Percentiles rank a stretch among this genome's conserved stretches.
Conservation (phyloP, 1,139 yeast genomes). For the Blastobotrys illinoisensis region DNA sequence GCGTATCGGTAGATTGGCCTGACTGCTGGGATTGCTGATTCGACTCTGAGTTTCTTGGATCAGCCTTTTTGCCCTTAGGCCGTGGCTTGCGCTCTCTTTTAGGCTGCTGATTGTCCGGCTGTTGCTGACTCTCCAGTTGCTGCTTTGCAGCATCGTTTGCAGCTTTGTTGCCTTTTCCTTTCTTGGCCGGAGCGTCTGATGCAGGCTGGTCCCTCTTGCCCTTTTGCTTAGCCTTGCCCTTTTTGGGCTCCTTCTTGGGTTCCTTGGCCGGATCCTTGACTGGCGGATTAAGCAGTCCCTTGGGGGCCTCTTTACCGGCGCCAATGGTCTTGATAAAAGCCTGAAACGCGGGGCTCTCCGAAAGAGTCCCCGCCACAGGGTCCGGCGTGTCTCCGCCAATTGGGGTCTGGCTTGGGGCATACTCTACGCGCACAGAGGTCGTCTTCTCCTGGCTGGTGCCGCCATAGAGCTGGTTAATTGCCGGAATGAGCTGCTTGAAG, state of each 20-base stretch:
- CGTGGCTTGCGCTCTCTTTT: conserved; percentile 2
- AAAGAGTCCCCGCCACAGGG: conserved; percentile 18
- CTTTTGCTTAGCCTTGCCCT: neutral
- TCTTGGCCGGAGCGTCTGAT: neutral
- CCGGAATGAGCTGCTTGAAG: conserved; percentile 12
- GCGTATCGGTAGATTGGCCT: neutral
- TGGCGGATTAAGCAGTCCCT: neutral
- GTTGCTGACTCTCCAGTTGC: conserved; percentile 3
- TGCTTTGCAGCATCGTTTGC: conserved; percentile 2
- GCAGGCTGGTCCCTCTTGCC: conserved; percentile 5
- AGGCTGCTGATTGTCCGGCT: conserved; percentile 3
- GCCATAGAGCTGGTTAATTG: conserved; percentile 10
- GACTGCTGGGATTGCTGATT: neutral
- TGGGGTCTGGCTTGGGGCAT: conserved; percentile 24
- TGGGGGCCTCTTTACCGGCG: conserved; percentile 4
- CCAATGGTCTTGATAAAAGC: conserved; percentile 12
- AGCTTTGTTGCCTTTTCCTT: neutral
- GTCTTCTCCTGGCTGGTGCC: conserved; percentile 8
- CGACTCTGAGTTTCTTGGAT: neutral
- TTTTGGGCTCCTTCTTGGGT: neutral
- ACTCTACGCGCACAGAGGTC: conserved; percentile 17
- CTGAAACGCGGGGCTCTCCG: conserved; percentile 17
- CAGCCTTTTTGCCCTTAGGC: conserved; percentile 6
- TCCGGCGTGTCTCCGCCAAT: conserved; percentile 14
- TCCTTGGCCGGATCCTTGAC: conserved; percentile 7